phyloP scores from a whole-genome alignment of 768 basidiomycete genomes.

The Suillus luteus region DNA sequence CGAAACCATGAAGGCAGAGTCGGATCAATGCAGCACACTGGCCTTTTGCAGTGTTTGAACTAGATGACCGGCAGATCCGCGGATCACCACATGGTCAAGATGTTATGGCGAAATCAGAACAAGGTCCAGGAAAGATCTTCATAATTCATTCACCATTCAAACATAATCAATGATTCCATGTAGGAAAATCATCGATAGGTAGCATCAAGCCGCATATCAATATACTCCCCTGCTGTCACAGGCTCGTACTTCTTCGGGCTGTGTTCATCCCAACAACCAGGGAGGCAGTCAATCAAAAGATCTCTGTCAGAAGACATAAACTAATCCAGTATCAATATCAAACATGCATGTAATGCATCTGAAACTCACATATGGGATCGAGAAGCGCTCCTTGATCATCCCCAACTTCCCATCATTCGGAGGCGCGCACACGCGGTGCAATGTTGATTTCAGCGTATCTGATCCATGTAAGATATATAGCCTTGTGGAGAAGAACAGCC shows the following conservation, averaged over 20 bases:
- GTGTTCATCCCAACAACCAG: conserved; percentile 49
- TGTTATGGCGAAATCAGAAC: background rate
- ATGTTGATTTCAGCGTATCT: conserved; percentile 39
- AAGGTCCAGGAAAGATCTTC: background rate
- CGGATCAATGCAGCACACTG: background rate
- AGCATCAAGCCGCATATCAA: conserved; percentile 41
- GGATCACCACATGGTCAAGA: background rate
- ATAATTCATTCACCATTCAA: background rate
- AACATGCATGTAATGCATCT: background rate
- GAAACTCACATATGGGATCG: conserved; percentile 58
- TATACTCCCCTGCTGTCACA: conserved; percentile 41
- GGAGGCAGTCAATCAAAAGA: conserved; percentile 50
- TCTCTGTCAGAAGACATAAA: conserved; percentile 36
- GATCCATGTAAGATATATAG: background rate
- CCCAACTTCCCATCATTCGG: conserved; percentile 20
- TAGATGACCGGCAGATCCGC: background rate
- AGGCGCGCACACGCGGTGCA: conserved; percentile 55
- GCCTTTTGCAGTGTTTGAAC: background rate
- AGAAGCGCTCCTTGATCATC: conserved; percentile 55
- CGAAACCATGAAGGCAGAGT: background rate
- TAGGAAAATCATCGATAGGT: conserved; percentile 28
- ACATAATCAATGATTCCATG: background rate
- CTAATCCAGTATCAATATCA: conserved; percentile 27
- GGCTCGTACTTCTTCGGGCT: conserved; percentile 54
- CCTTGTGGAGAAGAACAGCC: background rate